Percentiles rank a stretch among this genome's conserved stretches.
Conservation (phyloP, 169 alveolate species). For the Eimeria sp. region DNA sequence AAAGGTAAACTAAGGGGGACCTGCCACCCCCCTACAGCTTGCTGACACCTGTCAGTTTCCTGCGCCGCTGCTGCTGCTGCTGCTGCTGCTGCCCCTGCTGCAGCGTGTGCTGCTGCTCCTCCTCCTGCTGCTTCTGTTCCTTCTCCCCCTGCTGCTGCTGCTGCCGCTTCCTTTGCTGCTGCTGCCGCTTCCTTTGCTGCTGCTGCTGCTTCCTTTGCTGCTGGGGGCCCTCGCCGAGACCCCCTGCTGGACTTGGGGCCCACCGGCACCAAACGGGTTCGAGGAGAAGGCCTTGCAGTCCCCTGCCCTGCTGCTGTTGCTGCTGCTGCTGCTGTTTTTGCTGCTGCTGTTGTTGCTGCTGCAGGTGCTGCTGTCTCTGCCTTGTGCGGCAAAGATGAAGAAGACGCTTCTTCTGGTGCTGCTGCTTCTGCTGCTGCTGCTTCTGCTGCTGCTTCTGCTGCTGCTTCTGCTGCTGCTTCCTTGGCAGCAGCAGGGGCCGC, state of each 20-base stretch:
- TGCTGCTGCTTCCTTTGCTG: slow-evolving; percentile 13
- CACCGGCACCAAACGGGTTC: background rate
- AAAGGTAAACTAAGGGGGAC: slow-evolving; percentile 23
- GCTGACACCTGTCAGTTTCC: background rate
- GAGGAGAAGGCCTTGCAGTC: background rate
- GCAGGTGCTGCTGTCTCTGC: background rate
- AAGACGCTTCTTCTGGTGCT: background rate
- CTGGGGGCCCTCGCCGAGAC: background rate
- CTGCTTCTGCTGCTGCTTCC: slow-evolving; percentile 49
- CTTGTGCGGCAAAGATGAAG: background rate
- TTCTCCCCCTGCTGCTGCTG: background rate
- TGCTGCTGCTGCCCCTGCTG: background rate
- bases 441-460: slow-evolving; percentile 28
- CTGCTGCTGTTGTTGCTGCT: background rate
- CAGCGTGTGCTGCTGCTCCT: background rate
- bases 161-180: background rate
- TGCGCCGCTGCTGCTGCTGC: background rate
- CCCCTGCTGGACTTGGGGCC: slow-evolving; percentile 1
- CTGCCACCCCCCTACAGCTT: slow-evolving; percentile 48
- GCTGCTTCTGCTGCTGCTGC: slow-evolving; percentile 28
- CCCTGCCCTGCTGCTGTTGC: background rate
- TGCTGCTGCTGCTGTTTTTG: slow-evolving; percentile 13
- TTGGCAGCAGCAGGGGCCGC: slow-evolving; percentile 5
- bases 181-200: background rate
- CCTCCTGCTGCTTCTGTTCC: slow-evolving; percentile 2